Conservation (phyloP, 139 green algal genomes). For the Picochlorum costavermella region DNA sequence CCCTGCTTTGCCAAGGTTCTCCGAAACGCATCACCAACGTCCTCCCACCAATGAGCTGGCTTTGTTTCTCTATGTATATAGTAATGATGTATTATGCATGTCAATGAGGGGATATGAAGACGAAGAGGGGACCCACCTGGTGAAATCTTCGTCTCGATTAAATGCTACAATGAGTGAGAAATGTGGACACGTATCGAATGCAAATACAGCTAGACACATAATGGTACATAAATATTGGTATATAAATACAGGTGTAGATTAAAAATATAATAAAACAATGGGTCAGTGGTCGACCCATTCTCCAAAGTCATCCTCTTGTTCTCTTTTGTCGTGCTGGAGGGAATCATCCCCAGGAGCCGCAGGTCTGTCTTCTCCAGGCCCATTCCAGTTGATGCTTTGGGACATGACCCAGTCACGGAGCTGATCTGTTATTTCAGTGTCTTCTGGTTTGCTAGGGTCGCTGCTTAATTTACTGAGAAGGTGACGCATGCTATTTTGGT, state of each 20-base stretch:
- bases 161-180: slow-evolving; percentile 57
- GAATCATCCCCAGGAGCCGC: too few species aligned
- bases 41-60: slow-evolving; percentile 4
- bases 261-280: too few species aligned
- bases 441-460: background rate
- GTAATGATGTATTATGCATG: background rate
- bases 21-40: too few species aligned
- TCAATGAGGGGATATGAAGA: slow-evolving; percentile 2
- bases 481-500: background rate
- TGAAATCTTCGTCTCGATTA: slow-evolving; percentile 70
- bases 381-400: background rate
- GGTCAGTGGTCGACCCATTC: too few species aligned
- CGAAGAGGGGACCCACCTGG: slow-evolving; percentile 24
- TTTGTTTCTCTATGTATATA: slow-evolving; percentile 4
- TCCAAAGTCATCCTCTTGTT: too few species aligned
- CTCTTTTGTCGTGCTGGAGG: too few species aligned
- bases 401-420: slow-evolving; percentile 2
- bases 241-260: too few species aligned
- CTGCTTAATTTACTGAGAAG: background rate
- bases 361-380: too few species aligned
- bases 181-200: slow-evolving; percentile 31
- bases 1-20: background rate
- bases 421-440: background rate
- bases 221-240: too few species aligned
- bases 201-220: slow-evolving; percentile 61